These are phyloP conservation scores for Trametes polyzona DNA, from an alignment of 1,284 basidiomycete species.

Conservation along the genomic window DNA sequence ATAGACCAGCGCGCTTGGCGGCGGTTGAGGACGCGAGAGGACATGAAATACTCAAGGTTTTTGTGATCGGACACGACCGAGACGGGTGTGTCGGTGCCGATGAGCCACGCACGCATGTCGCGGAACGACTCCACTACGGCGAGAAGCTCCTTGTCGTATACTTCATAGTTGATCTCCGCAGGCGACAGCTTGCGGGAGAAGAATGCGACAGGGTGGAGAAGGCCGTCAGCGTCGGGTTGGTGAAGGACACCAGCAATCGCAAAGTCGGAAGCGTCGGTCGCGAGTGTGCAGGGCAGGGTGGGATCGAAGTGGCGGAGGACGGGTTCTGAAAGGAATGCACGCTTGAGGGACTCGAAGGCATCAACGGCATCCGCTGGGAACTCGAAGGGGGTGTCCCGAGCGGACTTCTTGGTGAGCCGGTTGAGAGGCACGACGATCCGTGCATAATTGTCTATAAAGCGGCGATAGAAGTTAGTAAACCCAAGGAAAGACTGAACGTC, in stretches of 20 bases:
- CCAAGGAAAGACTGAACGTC: slow-evolving; percentile 31
- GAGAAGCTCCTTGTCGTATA: slow-evolving; percentile 42
- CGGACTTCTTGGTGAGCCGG: slow-evolving; percentile 30
- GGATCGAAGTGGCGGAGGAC: slow-evolving; percentile 40
- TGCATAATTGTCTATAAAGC: slow-evolving; percentile 43
- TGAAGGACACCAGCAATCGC: slow-evolving; percentile 36
- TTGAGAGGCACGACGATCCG: slow-evolving; percentile 1
- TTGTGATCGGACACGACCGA: slow-evolving; percentile 38
- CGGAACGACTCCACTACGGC: slow-evolving; percentile 39
- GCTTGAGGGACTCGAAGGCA: slow-evolving; percentile 37
- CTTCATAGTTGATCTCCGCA: slow-evolving; percentile 29
- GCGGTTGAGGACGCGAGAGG: slow-evolving; percentile 38
- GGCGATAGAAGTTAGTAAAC: slow-evolving; percentile 44
- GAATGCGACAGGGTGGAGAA: slow-evolving; percentile 39
- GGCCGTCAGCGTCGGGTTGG: slow-evolving; percentile 30
- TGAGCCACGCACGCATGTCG: slow-evolving; percentile 37
- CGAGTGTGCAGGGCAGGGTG: slow-evolving; percentile 24
- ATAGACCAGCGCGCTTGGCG: slow-evolving; percentile 46
- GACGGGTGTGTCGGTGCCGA: slow-evolving; percentile 31
- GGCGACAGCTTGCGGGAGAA: slow-evolving; percentile 36
- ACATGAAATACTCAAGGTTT: slow-evolving; percentile 42
- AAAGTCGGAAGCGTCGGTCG: slow-evolving; percentile 33
- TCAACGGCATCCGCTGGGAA: background rate
- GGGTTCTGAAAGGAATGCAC: slow-evolving; percentile 31
- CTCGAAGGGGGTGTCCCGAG: slow-evolving; percentile 12